Base-by-base conservation (phyloP, 768 basidiomycete genomes). In the Boletus rubropictus region DNA sequence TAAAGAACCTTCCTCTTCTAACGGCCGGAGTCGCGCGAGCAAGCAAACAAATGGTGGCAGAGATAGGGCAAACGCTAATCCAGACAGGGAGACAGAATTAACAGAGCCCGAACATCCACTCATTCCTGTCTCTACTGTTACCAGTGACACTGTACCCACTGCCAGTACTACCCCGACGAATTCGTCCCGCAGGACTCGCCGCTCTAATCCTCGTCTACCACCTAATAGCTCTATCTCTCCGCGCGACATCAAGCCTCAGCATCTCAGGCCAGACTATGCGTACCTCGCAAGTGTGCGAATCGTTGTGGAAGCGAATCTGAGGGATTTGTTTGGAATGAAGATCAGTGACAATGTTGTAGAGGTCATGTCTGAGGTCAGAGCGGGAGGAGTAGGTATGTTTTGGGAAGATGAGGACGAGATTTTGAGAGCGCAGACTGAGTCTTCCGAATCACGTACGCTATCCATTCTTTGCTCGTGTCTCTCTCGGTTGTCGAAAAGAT, bases 231-330 rank as follows among this genome's bases (percentile, higher is more conserved):
- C 22, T 0, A 46, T 60, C 20, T 60, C 60, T 6, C 50, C 62
- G 4, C 31, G 44, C 39, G 35, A 51, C 29, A 62, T 62, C 35
- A 46, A 50, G 10, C 55, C 62, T 4, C 58, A 64, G 22, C 63
- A 73, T 18, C 60, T 62, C 15, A 51, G 72, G 14, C 75, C 75
- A 0, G 79, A 81, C 53, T 81, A 79, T 59, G 63, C 65, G 2
- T 81, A 69, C 60, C 71, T 81, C 11, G 68, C 76, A 3, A 73
- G 76, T 12, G 77, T 68, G 8, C 71, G 80, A 11, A 63, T 73
- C 20, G 64, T 79, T 9, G 67, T 81, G 14, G 79, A 81, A 53
- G 67, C 70, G 27, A 81, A 80, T 48, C 44, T 81, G 48, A 67
- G 63, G 10, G 76, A 77, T 10, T 42, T 68, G 4, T 65, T 72